phyloP scores from a whole-genome alignment of 352 stramenopile species.

The Aphanomyces stellatus region DNA sequence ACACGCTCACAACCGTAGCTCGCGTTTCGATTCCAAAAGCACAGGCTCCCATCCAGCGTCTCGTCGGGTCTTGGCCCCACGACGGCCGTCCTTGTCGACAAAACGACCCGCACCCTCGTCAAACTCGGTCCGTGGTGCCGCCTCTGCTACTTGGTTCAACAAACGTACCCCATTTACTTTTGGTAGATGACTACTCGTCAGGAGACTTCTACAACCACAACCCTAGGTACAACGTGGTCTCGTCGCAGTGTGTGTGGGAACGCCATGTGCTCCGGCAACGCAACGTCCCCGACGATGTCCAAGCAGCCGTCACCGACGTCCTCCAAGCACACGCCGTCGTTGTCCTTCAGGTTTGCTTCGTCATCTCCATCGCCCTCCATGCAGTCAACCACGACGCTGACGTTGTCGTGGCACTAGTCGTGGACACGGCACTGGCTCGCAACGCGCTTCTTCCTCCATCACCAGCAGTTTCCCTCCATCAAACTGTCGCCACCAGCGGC shows the following conservation, averaged over 20 bases:
- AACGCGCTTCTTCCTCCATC: no score
- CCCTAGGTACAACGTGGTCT: not conserved
- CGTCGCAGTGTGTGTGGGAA: not conserved
- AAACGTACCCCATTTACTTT: not conserved
- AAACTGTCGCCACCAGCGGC: no score
- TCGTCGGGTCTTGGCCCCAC: not conserved
- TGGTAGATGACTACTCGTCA: not conserved
- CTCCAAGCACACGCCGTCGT: not conserved
- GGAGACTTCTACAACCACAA: no score
- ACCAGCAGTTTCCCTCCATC: no score
- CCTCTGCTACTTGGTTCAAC: not conserved
- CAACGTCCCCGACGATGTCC: not conserved
- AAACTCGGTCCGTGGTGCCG: not conserved
- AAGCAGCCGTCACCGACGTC: not conserved
- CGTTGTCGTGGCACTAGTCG: no score
- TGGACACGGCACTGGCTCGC: no score
- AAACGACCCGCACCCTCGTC: not conserved
- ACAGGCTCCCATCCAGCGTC: not conserved
- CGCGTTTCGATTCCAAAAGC: not conserved
- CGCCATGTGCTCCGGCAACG: not conserved
- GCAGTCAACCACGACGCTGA: no score
- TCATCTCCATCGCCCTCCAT: no score
- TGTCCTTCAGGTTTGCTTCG: not conserved
- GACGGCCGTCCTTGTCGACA: not conserved
- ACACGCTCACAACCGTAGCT: no score